A percentile compares a stretch with the other conserved stretches of the same genome.
phyloP scores from a whole-genome alignment of 345 rosid genomes.

The Xanthoceras sorbifolium region DNA sequence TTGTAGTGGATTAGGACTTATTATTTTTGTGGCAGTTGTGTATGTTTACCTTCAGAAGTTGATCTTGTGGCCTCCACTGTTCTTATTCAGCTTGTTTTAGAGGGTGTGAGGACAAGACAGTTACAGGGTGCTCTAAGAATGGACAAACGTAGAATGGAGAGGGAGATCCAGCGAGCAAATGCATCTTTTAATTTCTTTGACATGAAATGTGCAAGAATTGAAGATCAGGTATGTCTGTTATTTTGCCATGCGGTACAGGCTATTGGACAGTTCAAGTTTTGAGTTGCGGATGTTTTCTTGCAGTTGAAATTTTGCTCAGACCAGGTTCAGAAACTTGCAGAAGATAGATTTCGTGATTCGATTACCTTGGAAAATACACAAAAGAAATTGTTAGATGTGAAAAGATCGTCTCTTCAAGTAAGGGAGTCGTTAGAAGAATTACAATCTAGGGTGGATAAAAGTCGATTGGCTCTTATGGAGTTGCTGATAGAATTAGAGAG shows the following conservation, averaged over 20 bases:
- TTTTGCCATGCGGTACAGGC: not conserved
- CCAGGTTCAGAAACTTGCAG: slow-evolving; percentile 73
- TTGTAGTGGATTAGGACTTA: not conserved
- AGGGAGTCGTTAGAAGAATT: slow-evolving; percentile 68
- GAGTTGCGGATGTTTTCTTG: slow-evolving; percentile 32
- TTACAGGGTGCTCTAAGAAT: slow-evolving; percentile 57
- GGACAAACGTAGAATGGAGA: slow-evolving; percentile 63
- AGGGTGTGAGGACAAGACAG: slow-evolving; percentile 78
- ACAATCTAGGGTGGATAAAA: slow-evolving; percentile 60
- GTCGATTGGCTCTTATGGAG: slow-evolving; percentile 51
- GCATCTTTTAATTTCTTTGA: slow-evolving; percentile 62
- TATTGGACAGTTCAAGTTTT: not conserved
- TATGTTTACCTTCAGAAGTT: slow-evolving; percentile 6
- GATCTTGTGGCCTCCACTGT: slow-evolving; percentile 24
- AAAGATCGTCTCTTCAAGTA: slow-evolving; percentile 56
- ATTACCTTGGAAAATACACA: slow-evolving; percentile 52
- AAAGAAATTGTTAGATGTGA: slow-evolving; percentile 62
- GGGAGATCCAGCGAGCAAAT: slow-evolving; percentile 73
- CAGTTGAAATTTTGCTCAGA: slow-evolving; percentile 71
- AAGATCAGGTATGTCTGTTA: slow-evolving; percentile 70
- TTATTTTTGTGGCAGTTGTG: slow-evolving; percentile 10
- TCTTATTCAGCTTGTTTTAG: slow-evolving; percentile 76
- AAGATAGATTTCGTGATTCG: slow-evolving; percentile 61
- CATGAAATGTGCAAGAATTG: slow-evolving; percentile 69
- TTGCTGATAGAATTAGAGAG: slow-evolving; percentile 63